A percentile compares a stretch with the other conserved stretches of the same genome.
These are phyloP conservation scores for Hypoxylon fuscum DNA, from an alignment of 495 filamentous ascomycete genomes.

Conservation along the genomic window DNA sequence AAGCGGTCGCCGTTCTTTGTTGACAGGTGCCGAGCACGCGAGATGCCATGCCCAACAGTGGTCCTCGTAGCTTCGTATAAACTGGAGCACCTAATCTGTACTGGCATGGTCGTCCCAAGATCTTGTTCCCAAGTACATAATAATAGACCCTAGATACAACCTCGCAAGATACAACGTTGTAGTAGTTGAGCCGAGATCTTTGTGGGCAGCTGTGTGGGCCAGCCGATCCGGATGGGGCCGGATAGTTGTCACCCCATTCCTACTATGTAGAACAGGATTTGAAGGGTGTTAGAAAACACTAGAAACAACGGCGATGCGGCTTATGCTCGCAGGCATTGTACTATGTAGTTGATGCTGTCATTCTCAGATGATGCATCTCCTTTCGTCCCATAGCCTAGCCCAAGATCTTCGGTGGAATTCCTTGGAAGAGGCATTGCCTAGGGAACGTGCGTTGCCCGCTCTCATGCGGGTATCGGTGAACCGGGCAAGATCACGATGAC, in stretches of 20 bases:
- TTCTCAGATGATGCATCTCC: background rate
- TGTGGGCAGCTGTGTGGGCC: slow-evolving; percentile 18
- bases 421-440: background rate
- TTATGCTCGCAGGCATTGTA: slow-evolving; percentile 12
- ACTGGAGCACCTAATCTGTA: background rate
- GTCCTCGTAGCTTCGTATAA: slow-evolving; percentile 9
- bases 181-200: slow-evolving; percentile 12
- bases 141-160: background rate
- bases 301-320: slow-evolving; percentile 12
- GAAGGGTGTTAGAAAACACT: slow-evolving; percentile 7
- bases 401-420: background rate
- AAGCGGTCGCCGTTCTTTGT: slow-evolving; percentile 11
- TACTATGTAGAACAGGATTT: slow-evolving; percentile 22
- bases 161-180: slow-evolving; percentile 16
- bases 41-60: background rate
- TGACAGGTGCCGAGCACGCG: slow-evolving; percentile 6
- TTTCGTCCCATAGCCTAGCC: background rate
- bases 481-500: slow-evolving; percentile 13
- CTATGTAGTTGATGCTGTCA: background rate
- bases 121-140: slow-evolving; percentile 9
- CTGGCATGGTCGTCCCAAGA: slow-evolving; percentile 21
- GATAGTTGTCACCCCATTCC: slow-evolving; percentile 4
- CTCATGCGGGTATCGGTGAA: background rate
- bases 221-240: slow-evolving; percentile 30
- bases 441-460: background rate